phyloP scores from a whole-genome alignment of 1,284 basidiomycete genomes.

The Ganoderma sinense region DNA sequence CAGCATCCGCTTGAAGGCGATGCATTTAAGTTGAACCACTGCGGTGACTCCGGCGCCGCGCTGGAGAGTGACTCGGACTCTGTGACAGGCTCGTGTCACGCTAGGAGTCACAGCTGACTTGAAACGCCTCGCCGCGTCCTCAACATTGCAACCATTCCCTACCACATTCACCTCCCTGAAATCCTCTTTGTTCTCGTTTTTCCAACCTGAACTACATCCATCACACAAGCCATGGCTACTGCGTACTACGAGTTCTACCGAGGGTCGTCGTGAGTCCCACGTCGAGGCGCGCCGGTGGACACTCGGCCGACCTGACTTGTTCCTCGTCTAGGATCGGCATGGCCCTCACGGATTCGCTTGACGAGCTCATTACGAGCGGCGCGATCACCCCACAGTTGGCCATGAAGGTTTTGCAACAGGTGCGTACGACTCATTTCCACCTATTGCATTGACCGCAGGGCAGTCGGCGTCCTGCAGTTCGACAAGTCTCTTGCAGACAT shows the following conservation, averaged over 20 bases:
- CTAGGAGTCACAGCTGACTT: too few relatives aligned
- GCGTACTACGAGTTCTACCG: conserved; percentile 94
- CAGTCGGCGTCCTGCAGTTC: conserved; percentile 62
- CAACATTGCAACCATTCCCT: conserved; percentile 3
- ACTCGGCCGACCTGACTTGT: conserved; percentile 24
- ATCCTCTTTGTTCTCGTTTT: not conserved
- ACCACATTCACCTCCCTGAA: not conserved
- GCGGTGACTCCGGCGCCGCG: too few relatives aligned
- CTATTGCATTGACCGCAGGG: not conserved
- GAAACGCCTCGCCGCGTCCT: not conserved
- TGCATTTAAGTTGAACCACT: too few relatives aligned
- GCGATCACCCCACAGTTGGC: conserved; percentile 97
- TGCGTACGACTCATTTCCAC: conserved; percentile 40
- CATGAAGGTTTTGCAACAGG: conserved; percentile 97
- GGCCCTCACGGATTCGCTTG: conserved; percentile 98
- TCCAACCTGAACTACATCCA: conserved; percentile 1
- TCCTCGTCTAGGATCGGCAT: conserved; percentile 86
- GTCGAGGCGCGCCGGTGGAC: conserved; percentile 14
- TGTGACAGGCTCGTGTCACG: too few relatives aligned
- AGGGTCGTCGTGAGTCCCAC: conserved; percentile 79
- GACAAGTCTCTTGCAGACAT: conserved; percentile 94
- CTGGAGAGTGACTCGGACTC: too few relatives aligned
- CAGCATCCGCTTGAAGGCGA: too few relatives aligned
- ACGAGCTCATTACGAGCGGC: conserved; percentile 97
- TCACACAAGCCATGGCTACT: conserved; percentile 60